phyloP scores from a whole-genome alignment of 768 basidiomycete species.

The Suillus alpinus region DNA sequence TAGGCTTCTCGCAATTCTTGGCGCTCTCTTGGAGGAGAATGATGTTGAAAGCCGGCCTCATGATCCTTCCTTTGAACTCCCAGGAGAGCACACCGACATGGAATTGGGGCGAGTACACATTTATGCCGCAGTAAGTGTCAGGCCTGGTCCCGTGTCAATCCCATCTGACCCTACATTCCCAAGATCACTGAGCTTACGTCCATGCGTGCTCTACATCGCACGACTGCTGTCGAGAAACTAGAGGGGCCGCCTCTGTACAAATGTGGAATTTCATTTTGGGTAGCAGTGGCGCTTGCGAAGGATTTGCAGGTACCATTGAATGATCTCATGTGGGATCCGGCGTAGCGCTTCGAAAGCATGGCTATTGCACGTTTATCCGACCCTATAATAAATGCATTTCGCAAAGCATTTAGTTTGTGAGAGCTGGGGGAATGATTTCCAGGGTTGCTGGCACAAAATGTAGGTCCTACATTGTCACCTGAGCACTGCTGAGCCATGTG shows the following conservation, averaged over 20 bases:
- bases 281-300: constrained; percentile 52
- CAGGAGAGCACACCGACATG: constrained; percentile 75
- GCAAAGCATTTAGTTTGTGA: not conserved
- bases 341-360: constrained; percentile 4
- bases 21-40: constrained; percentile 73
- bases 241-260: constrained; percentile 75
- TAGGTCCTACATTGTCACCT: not conserved
- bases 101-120: constrained; percentile 63
- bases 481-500: not conserved
- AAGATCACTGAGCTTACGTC: constrained; percentile 68
- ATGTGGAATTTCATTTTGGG: constrained; percentile 64
- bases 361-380: not conserved
- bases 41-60: constrained; percentile 44
- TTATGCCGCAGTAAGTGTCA: constrained; percentile 50
- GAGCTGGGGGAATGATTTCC: not conserved
- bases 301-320: constrained; percentile 58
- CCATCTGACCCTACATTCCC: not conserved
- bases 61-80: constrained; percentile 47
- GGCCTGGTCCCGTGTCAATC: not conserved
- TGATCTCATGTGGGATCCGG: constrained; percentile 69
- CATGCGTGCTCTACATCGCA: constrained; percentile 65
- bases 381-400: not conserved
- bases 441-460: not conserved
- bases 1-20: constrained; percentile 75
- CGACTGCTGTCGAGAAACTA: constrained; percentile 55